Evolutionary conservation across 2,329 filamentous ascomycete species (phyloP).

Genomic region (Cercospora janseana): DNA sequence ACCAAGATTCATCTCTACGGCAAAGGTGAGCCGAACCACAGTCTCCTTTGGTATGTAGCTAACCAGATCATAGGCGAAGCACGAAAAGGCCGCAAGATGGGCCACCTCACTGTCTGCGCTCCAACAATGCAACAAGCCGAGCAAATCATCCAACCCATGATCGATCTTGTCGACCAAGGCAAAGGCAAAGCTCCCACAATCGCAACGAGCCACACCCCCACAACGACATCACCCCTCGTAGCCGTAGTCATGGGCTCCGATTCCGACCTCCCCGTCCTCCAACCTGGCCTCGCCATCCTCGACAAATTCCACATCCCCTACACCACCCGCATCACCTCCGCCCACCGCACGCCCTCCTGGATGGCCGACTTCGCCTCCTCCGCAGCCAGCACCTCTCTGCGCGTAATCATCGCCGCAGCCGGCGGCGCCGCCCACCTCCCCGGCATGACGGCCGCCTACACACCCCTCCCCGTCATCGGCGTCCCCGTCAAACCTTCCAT

Average conservation of each 20-base stretch:
- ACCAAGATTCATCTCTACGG: constrained; percentile 80
- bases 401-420: constrained; percentile 50
- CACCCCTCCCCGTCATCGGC: constrained; percentile 52
- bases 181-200: constrained; percentile 44
- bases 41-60: not conserved
- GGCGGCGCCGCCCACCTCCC: constrained; percentile 53
- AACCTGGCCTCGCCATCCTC: constrained; percentile 64
- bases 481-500: constrained; percentile 51
- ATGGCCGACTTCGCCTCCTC: constrained; percentile 47
- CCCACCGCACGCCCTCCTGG: constrained; percentile 54
- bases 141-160: constrained; percentile 65
- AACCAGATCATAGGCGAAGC: constrained; percentile 49
- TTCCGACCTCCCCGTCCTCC: constrained; percentile 69
- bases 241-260: constrained; percentile 83
- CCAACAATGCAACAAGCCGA: constrained; percentile 67
- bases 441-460: constrained; percentile 53
- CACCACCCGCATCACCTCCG: constrained; percentile 73
- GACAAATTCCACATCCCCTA: constrained; percentile 69
- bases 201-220: constrained; percentile 38
- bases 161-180: constrained; percentile 61
- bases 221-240: constrained; percentile 55
- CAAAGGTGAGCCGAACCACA: constrained; percentile 57
- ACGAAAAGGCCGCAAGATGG: constrained; percentile 88
- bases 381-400: constrained; percentile 41
- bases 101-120: constrained; percentile 81